These are phyloP conservation scores for Entonaema liquescens DNA, from an alignment of 495 filamentous ascomycete genomes.

Conservation along the genomic window DNA sequence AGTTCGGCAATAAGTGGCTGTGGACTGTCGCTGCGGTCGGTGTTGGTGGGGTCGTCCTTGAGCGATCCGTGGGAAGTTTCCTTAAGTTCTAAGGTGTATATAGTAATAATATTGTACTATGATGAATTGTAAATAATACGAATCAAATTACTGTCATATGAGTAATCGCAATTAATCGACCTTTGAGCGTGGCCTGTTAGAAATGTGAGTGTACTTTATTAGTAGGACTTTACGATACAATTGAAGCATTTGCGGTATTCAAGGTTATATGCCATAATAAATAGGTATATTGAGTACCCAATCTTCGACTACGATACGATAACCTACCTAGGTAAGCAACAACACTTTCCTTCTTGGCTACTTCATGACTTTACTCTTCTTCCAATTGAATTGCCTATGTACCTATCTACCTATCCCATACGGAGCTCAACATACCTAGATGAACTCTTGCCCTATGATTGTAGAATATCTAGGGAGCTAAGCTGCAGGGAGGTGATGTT, in stretches of 20 bases:
- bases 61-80: constrained; percentile 24
- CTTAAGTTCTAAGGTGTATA: not conserved
- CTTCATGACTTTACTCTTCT: too few species aligned
- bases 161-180: too few species aligned
- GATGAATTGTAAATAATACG: not conserved
- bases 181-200: too few species aligned
- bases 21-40: constrained; percentile 61
- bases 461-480: not conserved
- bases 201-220: too few species aligned
- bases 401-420: not conserved
- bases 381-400: not conserved
- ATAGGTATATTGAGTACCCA: too few species aligned
- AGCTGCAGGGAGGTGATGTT: not conserved
- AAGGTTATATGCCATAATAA: too few species aligned
- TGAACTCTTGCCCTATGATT: not conserved
- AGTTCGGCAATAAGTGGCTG: constrained; percentile 62
- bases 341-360: too few species aligned
- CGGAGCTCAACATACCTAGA: not conserved
- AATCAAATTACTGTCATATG: not conserved
- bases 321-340: too few species aligned
- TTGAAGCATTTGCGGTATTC: too few species aligned
- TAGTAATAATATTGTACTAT: not conserved
- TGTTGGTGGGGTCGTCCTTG: constrained; percentile 44
- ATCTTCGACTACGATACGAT: too few species aligned
- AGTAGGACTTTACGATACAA: too few species aligned